Evolutionary conservation across 2,329 filamentous ascomycete species (phyloP).

Genomic region (Exophiala aquamarina): DNA sequence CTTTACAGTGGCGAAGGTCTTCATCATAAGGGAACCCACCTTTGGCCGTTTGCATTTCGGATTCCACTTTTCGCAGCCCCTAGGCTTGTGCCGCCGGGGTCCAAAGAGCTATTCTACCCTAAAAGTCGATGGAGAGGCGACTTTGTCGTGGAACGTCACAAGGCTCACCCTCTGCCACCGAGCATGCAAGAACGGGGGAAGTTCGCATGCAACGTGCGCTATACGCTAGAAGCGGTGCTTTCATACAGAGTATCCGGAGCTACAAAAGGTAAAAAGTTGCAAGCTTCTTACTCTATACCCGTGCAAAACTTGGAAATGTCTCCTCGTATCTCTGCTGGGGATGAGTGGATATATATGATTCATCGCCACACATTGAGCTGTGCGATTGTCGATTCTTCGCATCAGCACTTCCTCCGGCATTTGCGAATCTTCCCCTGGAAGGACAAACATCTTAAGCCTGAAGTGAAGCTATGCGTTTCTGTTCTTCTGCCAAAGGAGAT

Average conservation of each 20-base stretch:
- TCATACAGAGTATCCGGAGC: neutral
- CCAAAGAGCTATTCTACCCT: slow-evolving; percentile 7
- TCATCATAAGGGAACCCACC: slow-evolving; percentile 11
- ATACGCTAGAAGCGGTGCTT: slow-evolving; percentile 10
- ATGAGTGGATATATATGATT: slow-evolving; percentile 6
- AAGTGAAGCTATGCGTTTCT: slow-evolving; percentile 6
- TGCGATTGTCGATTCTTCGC: neutral
- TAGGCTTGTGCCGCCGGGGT: slow-evolving; percentile 1
- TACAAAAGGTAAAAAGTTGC: neutral
- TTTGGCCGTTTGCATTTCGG: slow-evolving; percentile 18
- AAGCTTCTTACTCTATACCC: neutral
- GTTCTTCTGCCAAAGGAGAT: slow-evolving; percentile 9
- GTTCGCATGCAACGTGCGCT: slow-evolving; percentile 9
- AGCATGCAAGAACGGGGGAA: slow-evolving; percentile 5
- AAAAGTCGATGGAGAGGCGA: slow-evolving; percentile 12
- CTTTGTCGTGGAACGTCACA: neutral
- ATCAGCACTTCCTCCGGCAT: neutral
- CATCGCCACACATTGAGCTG: slow-evolving; percentile 10
- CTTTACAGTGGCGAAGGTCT: slow-evolving; percentile 6
- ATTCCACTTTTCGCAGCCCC: slow-evolving; percentile 15
- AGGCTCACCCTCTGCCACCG: slow-evolving; percentile 14
- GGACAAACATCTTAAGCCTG: neutral
- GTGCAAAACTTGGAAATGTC: slow-evolving; percentile 3
- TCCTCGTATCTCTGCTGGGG: neutral
- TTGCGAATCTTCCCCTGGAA: neutral